Base-by-base conservation (phyloP, 2,329 filamentous ascomycete genomes). In the Diaporthe vaccinii region DNA sequence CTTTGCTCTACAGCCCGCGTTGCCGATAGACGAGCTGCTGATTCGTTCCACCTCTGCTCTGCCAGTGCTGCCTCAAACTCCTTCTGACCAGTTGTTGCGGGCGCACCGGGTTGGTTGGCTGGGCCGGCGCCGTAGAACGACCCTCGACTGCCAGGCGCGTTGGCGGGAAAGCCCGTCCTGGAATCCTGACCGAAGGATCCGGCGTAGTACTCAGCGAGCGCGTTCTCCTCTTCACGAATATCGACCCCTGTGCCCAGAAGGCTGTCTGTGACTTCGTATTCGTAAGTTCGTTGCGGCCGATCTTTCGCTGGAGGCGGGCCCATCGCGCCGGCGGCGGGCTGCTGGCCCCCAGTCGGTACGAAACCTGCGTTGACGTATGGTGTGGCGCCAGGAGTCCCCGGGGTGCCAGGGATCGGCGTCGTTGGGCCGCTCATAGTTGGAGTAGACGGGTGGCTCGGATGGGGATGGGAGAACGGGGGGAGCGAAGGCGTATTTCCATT, bases 171-270 rank as follows among this genome's bases (percentile, higher is more conserved):
- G 20, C 92, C 86, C 62, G 88, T 86, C 80, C 88, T 84, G 70
- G 88, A 84, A 78, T 91, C 86, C 72, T 82, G 79, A 34, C 80
- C 78, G 71, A 82, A 84, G 73, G 82, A 80, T 72, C 86, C 84
- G 59, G 90, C 89, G 81, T 92, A 93, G 74, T 91, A 87, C 75
- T 91, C 92, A 59, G 94, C 92, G 83, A 97, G 88, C 78, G 92
- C 94, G 79, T 95, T 94, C 81, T 97, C 95, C 83, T 98, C 96
- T 78, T 95, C 95, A 75, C 93, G 92, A 62, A 98, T 85, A 85
- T 98, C 94, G 77, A 98, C 95, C 68, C 95, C 95, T 22, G 95
- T 96, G 25, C 94, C 94, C 25, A 93, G 93, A 73, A 98, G 85
- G 69, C 95, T 94, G 84, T 98, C 96, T 78, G 93, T 94, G 61